A percentile compares a stretch with the other conserved stretches of the same genome.
Conservation (phyloP, 2,329 filamentous ascomycete species). For the Cercospora sojina region DNA sequence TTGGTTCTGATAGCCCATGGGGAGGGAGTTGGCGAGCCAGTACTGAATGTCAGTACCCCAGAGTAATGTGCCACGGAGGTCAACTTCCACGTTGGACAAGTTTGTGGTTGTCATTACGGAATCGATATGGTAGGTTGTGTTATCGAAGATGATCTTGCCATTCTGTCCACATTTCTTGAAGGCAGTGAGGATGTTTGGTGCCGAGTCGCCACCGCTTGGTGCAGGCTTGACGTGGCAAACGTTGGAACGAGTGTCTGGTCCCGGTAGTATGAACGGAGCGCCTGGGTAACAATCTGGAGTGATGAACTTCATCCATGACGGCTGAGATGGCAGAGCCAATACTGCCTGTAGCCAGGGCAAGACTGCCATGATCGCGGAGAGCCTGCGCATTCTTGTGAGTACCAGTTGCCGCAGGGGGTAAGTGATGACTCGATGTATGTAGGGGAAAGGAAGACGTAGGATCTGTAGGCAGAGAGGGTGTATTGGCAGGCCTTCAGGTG, state of each 20-base stretch:
- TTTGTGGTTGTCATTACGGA: constrained; percentile 52
- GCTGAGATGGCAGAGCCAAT: constrained; percentile 6
- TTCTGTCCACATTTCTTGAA: constrained; percentile 52
- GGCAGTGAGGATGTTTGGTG: constrained; percentile 53
- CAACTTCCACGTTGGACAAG: constrained; percentile 50
- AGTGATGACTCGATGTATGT: not conserved
- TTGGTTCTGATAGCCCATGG: constrained; percentile 57
- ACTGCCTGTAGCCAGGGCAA: constrained; percentile 15
- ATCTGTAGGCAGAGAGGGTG: not conserved
- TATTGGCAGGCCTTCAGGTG: not conserved
- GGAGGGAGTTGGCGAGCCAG: constrained; percentile 54
- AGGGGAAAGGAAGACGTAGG: not conserved
- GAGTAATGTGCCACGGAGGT: constrained; percentile 50
- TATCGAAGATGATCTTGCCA: constrained; percentile 53
- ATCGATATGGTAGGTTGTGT: constrained; percentile 51
- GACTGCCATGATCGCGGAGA: constrained; percentile 4
- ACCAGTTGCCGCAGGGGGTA: not conserved
- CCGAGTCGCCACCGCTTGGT: constrained; percentile 44
- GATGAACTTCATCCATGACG: constrained; percentile 2
- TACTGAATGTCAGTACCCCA: constrained; percentile 49
- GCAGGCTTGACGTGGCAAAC: constrained; percentile 15
- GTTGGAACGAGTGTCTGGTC: constrained; percentile 11
- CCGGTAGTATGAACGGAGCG: constrained; percentile 14
- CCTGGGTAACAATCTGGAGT: constrained; percentile 21
- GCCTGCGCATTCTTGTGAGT: constrained; percentile 8